Base-by-base conservation (phyloP, 2,329 filamentous ascomycete genomes). In the Meredithiella fracta region DNA sequence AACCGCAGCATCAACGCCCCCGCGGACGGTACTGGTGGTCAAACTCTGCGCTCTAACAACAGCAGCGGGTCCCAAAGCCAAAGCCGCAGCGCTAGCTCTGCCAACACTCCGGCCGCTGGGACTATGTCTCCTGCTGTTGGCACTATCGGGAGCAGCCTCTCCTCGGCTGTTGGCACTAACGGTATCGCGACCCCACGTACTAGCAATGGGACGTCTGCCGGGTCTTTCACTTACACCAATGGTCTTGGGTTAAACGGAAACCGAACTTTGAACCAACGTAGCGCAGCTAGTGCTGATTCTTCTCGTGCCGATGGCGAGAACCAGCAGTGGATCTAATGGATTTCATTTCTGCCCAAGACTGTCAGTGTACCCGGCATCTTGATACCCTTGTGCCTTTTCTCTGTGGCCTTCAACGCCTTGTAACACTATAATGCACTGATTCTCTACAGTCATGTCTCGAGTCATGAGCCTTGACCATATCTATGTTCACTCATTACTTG, bases 11-110 rank as follows among this genome's bases (percentile, higher is more conserved):
- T 67, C 9, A 76, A 75, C 15, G 73, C 77, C 15, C 74, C 77
- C 1, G 67, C 73, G 14, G 77, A 81, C 59, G 65, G 72, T 44
- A 73, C 73, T 0, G 71, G 75, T 58, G 75, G 76, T 14, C 78
- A 81, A 65, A 72, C 79, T 3, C 62, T 77, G 26, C 75, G 56
- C 17, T 50, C 50, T 31, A 58, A 49, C 53, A 59, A 54, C 47
- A 54, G 47, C 40, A 42, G 17, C 25, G 60, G 62, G 29, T 61
- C 63, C 34, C 54, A 57, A 26, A 53, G 42, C 42, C 56, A 58
- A 47, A 47, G 37, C 25, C 55, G 55, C 22, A 51, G 26, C 8
- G 38, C 40, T 14, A 57, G 49, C 29, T 47, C 53, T 23, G 42
- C 53, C 9, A 53, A 42, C 44, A 57, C 51, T 6, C 40, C 56